Conservation (phyloP, 208 protist genomes). For the Acanthamoeba divionensis region DNA sequence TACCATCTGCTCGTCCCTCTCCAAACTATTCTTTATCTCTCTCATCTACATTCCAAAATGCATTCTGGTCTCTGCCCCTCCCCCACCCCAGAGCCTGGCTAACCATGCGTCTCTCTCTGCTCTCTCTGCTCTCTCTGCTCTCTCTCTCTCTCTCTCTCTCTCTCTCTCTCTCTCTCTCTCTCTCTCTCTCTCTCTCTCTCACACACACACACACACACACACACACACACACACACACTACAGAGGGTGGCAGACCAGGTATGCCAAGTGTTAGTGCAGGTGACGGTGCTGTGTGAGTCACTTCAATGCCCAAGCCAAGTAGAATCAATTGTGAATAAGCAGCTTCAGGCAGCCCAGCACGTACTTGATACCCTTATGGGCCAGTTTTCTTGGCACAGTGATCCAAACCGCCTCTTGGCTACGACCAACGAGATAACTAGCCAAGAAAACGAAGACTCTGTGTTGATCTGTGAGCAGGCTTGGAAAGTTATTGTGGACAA, state of each 20-base stretch:
- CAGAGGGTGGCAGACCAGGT: no score
- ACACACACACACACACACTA: no score
- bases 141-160: no score
- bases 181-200: no score
- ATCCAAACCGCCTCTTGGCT: not conserved
- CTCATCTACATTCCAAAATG: no score
- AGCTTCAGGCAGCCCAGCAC: not conserved
- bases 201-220: no score
- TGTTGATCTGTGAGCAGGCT: not conserved
- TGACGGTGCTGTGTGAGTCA: not conserved
- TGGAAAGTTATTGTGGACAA: constrained; percentile 15
- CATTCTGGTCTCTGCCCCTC: no score
- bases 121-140: no score
- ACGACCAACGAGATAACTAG: not conserved
- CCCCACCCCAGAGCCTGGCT: no score
- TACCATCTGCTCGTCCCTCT: not conserved
- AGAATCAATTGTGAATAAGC: not conserved
- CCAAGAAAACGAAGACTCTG: not conserved
- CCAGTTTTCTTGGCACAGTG: not conserved
- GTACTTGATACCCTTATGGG: not conserved
- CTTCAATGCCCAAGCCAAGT: not conserved
- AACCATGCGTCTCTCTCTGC: no score
- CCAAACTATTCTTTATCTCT: not conserved
- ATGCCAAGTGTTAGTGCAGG: not conserved
- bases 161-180: no score